phyloP scores from a whole-genome alignment of 2,329 filamentous ascomycete species.

The Penicillium sp. region DNA sequence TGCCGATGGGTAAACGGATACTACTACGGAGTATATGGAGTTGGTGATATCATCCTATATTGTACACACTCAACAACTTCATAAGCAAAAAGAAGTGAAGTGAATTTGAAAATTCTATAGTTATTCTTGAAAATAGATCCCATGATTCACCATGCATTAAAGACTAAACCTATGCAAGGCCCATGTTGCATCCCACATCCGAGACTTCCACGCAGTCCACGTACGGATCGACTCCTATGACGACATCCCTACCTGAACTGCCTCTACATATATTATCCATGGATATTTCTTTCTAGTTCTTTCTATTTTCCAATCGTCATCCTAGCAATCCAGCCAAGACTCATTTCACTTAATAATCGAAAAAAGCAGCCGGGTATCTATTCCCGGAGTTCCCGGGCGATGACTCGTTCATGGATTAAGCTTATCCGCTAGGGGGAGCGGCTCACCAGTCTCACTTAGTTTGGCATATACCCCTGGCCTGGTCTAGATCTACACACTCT shows the following conservation, averaged over 20 bases:
- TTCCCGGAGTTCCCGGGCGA: background rate
- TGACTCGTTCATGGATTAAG: conserved; percentile 21
- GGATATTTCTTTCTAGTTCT: background rate
- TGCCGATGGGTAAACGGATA: background rate
- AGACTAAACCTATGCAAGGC: conserved; percentile 6
- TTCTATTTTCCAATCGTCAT: background rate
- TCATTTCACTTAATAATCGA: background rate
- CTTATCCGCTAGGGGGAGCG: conserved; percentile 13
- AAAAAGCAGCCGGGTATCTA: background rate
- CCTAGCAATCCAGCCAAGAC: background rate
- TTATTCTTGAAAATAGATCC: background rate
- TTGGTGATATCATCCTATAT: conserved; percentile 17
- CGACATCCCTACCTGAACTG: conserved; percentile 8
- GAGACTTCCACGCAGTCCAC: conserved; percentile 12
- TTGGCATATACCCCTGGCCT: conserved; percentile 1
- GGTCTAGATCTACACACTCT: background rate
- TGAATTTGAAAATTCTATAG: background rate
- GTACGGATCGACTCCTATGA: conserved; percentile 8
- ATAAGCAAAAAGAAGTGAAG: background rate
- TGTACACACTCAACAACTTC: too few relatives aligned
- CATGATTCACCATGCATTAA: conserved; percentile 4
- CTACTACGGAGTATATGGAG: background rate
- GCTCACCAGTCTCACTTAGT: background rate
- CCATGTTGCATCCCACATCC: conserved; percentile 17
- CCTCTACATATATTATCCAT: background rate